phyloP scores from a whole-genome alignment of 306 rosid genomes.

The Citrullus colocynthis region DNA sequence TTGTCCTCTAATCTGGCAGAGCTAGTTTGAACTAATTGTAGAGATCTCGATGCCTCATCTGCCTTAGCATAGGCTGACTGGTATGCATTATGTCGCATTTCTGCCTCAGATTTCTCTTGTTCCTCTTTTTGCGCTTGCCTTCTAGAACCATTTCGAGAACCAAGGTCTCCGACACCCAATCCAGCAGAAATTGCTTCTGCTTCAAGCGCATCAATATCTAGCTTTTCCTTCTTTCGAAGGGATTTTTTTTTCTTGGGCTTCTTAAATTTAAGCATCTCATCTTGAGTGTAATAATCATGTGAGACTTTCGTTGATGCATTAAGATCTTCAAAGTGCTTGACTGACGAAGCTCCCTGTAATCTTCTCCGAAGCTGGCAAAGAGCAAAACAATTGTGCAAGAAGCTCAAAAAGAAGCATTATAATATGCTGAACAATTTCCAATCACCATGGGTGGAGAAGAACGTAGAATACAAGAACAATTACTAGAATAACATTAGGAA shows the following conservation, averaged over 20 bases:
- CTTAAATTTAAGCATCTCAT: constrained; percentile 76
- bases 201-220: constrained; percentile 84
- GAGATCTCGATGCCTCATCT: constrained; percentile 70
- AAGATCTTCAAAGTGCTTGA: constrained; percentile 49
- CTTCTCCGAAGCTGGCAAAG: constrained; percentile 61
- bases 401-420: constrained; percentile 1
- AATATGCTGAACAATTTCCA: neutral
- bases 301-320: constrained; percentile 46
- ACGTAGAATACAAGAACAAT: neutral
- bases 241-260: constrained; percentile 94
- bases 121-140: constrained; percentile 59
- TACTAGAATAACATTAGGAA: neutral
- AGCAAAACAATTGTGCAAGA: constrained; percentile 1
- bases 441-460: neutral
- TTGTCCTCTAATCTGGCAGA: constrained; percentile 45
- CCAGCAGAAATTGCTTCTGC: constrained; percentile 89
- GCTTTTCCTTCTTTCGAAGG: constrained; percentile 82
- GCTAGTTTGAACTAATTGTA: constrained; percentile 47
- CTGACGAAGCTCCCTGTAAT: constrained; percentile 45
- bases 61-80: constrained; percentile 84
- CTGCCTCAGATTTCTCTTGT: constrained; percentile 69
- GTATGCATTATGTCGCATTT: constrained; percentile 65
- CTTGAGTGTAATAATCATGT: constrained; percentile 72
- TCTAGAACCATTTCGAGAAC: constrained; percentile 60
- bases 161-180: constrained; percentile 82